Evolutionary conservation across 192 early-diverging fungal species (phyloP).

Genomic region (Powellomyces hirtus): DNA sequence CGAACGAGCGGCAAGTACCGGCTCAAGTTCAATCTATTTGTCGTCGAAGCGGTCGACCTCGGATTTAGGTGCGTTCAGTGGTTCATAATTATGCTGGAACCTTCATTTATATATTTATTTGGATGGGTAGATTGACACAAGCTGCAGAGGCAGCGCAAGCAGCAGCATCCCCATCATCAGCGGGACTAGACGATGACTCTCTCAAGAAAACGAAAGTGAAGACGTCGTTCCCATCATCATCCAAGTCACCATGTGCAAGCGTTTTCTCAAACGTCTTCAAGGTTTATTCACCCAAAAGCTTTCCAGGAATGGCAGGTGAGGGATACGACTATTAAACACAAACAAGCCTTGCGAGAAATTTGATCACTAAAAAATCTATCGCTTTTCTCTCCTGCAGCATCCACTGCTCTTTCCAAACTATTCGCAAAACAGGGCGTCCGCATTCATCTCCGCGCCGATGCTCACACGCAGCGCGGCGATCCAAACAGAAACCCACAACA

Average conservation of each 20-base stretch:
- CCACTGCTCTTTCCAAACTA: slow-evolving; percentile 6
- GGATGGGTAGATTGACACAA: not conserved
- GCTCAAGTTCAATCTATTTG: slow-evolving; percentile 26
- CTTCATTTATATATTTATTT: too few species aligned
- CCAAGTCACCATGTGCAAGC: not conserved
- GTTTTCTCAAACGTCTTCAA: slow-evolving; percentile 17
- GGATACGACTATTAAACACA: not conserved
- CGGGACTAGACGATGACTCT: not conserved
- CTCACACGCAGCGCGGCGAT: not conserved
- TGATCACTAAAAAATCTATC: not conserved
- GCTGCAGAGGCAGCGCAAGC: not conserved
- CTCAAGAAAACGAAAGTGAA: not conserved
- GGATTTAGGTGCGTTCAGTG: not conserved
- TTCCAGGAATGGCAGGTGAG: slow-evolving; percentile 25
- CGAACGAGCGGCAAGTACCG: slow-evolving; percentile 30
- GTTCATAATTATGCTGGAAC: not conserved
- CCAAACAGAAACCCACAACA: too few species aligned
- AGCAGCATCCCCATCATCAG: not conserved
- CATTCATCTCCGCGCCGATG: slow-evolving; percentile 4
- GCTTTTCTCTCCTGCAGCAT: not conserved
- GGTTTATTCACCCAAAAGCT: slow-evolving; percentile 11
- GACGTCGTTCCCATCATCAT: not conserved
- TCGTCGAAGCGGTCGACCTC: not conserved
- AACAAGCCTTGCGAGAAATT: not conserved
- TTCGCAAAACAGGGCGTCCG: slow-evolving; percentile 20